A percentile compares a stretch with the other conserved stretches of the same genome.
Evolutionary conservation across 345 rosid species (phyloP).

Genomic region (Heritiera fomes): DNA sequence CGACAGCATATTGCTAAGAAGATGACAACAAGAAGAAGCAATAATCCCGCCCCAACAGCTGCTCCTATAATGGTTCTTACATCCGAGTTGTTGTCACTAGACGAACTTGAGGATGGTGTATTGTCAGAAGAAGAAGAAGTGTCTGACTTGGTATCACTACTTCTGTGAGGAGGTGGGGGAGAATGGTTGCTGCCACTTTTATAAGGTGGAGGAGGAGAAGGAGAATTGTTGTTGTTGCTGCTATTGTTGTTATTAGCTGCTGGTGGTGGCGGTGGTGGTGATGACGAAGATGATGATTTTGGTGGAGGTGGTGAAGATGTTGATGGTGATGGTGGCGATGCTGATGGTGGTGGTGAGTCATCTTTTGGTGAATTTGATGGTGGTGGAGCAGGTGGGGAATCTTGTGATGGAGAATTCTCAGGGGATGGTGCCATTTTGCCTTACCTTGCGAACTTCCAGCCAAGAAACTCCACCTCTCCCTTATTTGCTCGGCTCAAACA

Average conservation of each 20-base stretch:
- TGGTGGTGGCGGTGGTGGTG: neutral
- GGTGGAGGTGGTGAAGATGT: neutral
- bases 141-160: neutral
- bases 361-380: slow-evolving; percentile 28
- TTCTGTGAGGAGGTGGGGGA: slow-evolving; percentile 1
- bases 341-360: slow-evolving; percentile 34
- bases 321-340: slow-evolving; percentile 13
- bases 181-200: neutral
- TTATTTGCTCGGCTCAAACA: slow-evolving; percentile 36
- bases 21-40: neutral
- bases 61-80: neutral
- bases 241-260: too few species aligned
- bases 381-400: slow-evolving; percentile 37
- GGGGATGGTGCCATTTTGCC: slow-evolving; percentile 52
- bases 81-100: neutral
- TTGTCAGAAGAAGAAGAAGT: neutral
- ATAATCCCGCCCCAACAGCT: slow-evolving; percentile 1
- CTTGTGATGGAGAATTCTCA: slow-evolving; percentile 50
- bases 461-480: slow-evolving; percentile 54
- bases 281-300: neutral
- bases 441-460: slow-evolving; percentile 34
- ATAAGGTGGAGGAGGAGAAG: neutral
- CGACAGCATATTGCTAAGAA: slow-evolving; percentile 40
- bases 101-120: neutral
- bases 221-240: too few species aligned